Base-by-base conservation (phyloP, 1,284 basidiomycete species). In the Golubevia pallescens region DNA sequence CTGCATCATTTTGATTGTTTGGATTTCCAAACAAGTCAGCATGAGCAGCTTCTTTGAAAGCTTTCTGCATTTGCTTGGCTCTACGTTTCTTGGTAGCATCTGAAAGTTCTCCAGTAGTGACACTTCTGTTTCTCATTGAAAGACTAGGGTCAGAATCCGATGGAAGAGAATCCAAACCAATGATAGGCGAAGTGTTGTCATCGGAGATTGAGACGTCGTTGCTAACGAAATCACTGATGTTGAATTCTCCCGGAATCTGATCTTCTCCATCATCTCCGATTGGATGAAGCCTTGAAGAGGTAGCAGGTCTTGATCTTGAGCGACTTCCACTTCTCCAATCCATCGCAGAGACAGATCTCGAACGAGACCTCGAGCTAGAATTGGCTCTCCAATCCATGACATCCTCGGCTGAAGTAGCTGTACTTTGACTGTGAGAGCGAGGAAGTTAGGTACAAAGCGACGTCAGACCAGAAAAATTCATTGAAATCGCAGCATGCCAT, bases 261-360 rank as follows among this genome's bases (percentile, higher is more conserved):
- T 38, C 62, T 6, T 54, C 54, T 4, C 65, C 69, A 56, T 81
- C 74, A 58, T 78, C 75, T 19, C 62, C 61, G 57, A 75, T 75
- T 6, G 77, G 67, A 51, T 73, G 67, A 51, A 79, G 56, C 1
- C 73, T 64, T 23, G 16, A 13, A 38, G 58, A 62, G 1, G 75
- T 74, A 3, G 75, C 61, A 38, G 74, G 75, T 53, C 53, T 32
- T 34, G 81, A 84, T n/a, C 76, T 63, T 4, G 80, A 77, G 2
- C 80, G 75, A 51, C 73, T 74, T 24, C 65, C 68, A 6, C 63
- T 70, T 1, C 74, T 71, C 71, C 79, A 80, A 57, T 83, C 81
- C 82, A 84, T 83, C 34, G 75, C 74, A 58, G 77, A 78, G 61
- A 83, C 71, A 2, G 79, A 83, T 19, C 82, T 75, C 4, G 81